Evolutionary conservation across 2,329 filamentous ascomycete genomes (phyloP).

Genomic region (Tolypocladium inflatum): DNA sequence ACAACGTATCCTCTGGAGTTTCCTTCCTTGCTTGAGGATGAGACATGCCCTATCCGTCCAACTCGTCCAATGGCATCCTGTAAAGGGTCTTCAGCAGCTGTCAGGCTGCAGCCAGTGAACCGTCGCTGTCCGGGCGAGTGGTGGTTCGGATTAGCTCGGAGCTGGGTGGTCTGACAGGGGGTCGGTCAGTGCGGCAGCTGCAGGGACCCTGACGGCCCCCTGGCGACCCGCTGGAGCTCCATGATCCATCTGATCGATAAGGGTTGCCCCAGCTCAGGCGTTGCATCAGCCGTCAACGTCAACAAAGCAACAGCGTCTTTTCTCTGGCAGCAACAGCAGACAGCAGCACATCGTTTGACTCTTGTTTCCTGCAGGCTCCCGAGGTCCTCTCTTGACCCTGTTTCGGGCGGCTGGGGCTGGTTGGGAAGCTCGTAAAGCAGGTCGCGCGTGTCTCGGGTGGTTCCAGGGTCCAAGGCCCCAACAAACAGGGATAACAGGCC

Average conservation of each 20-base stretch:
- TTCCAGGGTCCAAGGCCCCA: neutral
- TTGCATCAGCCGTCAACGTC: neutral
- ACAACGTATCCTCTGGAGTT: neutral
- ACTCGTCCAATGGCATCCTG: neutral
- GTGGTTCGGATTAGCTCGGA: neutral
- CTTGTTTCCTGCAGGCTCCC: neutral
- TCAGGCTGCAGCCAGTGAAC: neutral
- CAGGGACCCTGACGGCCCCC: neutral
- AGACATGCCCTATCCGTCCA: neutral
- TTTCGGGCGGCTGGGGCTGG: neutral
- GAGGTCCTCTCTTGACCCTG: neutral
- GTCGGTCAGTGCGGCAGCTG: neutral
- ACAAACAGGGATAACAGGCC: neutral
- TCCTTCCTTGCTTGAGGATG: neutral
- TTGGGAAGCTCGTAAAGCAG: neutral
- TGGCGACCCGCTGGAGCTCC: neutral
- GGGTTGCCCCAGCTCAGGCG: neutral
- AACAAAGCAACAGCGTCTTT: neutral
- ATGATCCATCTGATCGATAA: neutral
- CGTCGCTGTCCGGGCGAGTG: neutral
- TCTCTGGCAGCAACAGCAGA: neutral
- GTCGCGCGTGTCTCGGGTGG: neutral
- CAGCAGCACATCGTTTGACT: neutral
- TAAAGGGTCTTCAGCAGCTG: neutral
- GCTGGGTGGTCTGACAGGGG: neutral